Evolutionary conservation across 257 asterid species (phyloP), one percentile per base, ranked within the genome.

Genomic region (Fraxinus cuspidata): DNA sequence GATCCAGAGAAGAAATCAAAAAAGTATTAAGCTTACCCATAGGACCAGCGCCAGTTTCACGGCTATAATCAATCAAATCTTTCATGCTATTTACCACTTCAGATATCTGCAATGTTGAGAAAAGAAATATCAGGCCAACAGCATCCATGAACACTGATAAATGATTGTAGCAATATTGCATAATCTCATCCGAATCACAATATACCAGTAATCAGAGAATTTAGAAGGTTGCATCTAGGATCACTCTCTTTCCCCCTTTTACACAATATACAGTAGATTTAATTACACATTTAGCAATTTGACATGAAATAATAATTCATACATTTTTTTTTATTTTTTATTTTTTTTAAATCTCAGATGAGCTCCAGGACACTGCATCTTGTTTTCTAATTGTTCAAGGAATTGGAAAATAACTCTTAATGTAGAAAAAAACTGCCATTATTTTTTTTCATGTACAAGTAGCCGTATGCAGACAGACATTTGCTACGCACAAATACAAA

Each of bases 41-140:
- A 40, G 99, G 99, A 84, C 99, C 97, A 9, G 88, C 77, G 75
- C 92, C 91, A 78, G 92, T 92, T 83, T 96, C 96, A 71, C 95
- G 90, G 87, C 99, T 92, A 79, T 89, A 96, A 78, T 96, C 98
- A 72, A 96, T 93, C 74, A 96, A 93, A 92, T 96, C 99, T 84
- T 96, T 96, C 99, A 96, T 96, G 92, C 99, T 93, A 86, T 96
- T 96, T 76, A 96, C 99, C 82, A 96, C 99, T 85, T 96, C 98
- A 11, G 99, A 96, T 87, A 96, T 96, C 99, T 96, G 96, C 90
- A 88, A 80, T 49, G 44, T 70, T 23, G 5, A 60, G 65, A 60
- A 21, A 60, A 60, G 32, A 60, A 23, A 60, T 12, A 60, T 58
- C 64, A 77, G 74, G 49, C 1, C 10, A 38, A 76, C 38, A 23